Conservation (phyloP, 768 basidiomycete species). For the Bullera alba region DNA sequence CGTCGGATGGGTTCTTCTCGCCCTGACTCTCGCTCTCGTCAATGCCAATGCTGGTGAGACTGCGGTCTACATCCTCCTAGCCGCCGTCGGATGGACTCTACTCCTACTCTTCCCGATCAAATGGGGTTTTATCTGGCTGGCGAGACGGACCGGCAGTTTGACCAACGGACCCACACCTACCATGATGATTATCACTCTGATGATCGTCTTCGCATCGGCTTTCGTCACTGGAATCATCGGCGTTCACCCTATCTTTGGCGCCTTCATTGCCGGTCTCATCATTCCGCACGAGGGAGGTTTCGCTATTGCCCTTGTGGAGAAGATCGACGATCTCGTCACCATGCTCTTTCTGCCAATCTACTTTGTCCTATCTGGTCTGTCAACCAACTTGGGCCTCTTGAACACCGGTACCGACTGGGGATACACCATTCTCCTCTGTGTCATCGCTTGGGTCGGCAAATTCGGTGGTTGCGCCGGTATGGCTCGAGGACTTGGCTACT, state of each 20-base stretch:
- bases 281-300: constrained; percentile 77
- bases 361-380: constrained; percentile 80
- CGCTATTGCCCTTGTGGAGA: constrained; percentile 71
- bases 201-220: constrained; percentile 65
- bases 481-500: constrained; percentile 61
- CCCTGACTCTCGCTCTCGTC: constrained; percentile 73
- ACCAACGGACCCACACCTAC: constrained; percentile 66
- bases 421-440: constrained; percentile 65
- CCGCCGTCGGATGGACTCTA: constrained; percentile 59
- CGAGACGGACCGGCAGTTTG: constrained; percentile 61
- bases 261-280: constrained; percentile 73
- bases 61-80: constrained; percentile 73
- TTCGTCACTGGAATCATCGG: constrained; percentile 82
- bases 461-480: constrained; percentile 62
- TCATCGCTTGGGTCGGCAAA: constrained; percentile 71
- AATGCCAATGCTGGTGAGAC: constrained; percentile 67
- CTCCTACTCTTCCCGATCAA: constrained; percentile 62
- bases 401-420: constrained; percentile 73
- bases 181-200: constrained; percentile 73
- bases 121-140: constrained; percentile 62
- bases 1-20: constrained; percentile 75
- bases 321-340: constrained; percentile 76
- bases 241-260: constrained; percentile 57
- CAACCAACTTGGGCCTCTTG: constrained; percentile 71
- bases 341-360: constrained; percentile 76